A percentile compares a stretch with the other conserved stretches of the same genome.
These are phyloP conservation scores for Friedmanniomyces simplex DNA, from an alignment of 495 filamentous ascomycete genomes.

Conservation along the genomic window DNA sequence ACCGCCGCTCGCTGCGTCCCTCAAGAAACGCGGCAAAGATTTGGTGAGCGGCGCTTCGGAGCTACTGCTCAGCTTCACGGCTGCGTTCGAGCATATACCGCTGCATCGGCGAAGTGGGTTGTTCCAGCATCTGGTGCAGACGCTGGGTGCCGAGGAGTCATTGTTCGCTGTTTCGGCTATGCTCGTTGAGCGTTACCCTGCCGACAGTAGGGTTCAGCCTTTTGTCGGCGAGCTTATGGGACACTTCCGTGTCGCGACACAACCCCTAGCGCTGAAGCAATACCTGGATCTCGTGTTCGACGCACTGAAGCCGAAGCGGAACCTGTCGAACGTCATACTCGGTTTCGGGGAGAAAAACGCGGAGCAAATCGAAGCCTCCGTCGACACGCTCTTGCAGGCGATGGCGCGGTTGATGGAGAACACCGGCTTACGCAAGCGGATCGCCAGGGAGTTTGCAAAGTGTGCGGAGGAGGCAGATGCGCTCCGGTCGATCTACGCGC, in stretches of 20 bases:
- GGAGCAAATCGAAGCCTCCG: slow-evolving; percentile 48
- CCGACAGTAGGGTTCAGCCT: slow-evolving; percentile 37
- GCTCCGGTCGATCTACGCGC: slow-evolving; percentile 28
- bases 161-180: slow-evolving; percentile 61
- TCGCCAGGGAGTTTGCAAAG: slow-evolving; percentile 15
- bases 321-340: slow-evolving; percentile 58
- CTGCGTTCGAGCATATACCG: slow-evolving; percentile 90
- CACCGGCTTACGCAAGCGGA: slow-evolving; percentile 13
- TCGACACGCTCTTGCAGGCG: slow-evolving; percentile 52
- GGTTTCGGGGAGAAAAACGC: slow-evolving; percentile 50
- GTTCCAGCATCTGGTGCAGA: slow-evolving; percentile 70
- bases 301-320: slow-evolving; percentile 57
- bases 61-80: slow-evolving; percentile 79
- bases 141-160: slow-evolving; percentile 73
- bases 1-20: slow-evolving; percentile 75
- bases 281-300: slow-evolving; percentile 63
- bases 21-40: slow-evolving; percentile 66
- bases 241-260: slow-evolving; percentile 9
- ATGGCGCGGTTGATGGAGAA: slow-evolving; percentile 49
- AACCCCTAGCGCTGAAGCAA: slow-evolving; percentile 49
- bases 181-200: slow-evolving; percentile 58
- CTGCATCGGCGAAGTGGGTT: slow-evolving; percentile 67
- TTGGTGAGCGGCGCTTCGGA: slow-evolving; percentile 71
- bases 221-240: slow-evolving; percentile 47
- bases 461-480: slow-evolving; percentile 1